Percentiles rank a stretch among this genome's conserved stretches.
Evolutionary conservation across 1,284 basidiomycete genomes (phyloP).

Genomic region (Apiotrichum siamense): DNA sequence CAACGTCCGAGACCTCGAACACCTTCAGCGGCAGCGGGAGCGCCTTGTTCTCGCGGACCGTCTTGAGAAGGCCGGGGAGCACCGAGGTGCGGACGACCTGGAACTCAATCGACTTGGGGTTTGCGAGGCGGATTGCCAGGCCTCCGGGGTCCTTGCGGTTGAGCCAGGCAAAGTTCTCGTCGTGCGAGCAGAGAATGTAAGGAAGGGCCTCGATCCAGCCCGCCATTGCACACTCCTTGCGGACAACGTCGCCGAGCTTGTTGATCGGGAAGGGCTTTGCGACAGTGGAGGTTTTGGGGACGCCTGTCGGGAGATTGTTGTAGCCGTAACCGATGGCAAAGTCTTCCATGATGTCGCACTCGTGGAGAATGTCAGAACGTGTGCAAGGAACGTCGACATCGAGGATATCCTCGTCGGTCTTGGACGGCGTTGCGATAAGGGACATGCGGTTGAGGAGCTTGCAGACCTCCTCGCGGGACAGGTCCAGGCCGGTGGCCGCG

Average conservation of each 20-base stretch:
- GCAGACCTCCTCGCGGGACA: slow-evolving; percentile 48
- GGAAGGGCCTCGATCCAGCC: slow-evolving; percentile 96
- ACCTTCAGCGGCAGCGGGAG: slow-evolving; percentile 86
- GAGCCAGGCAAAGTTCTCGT: slow-evolving; percentile 93
- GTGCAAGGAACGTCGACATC: slow-evolving; percentile 77
- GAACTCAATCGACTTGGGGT: slow-evolving; percentile 96
- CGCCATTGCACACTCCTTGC: slow-evolving; percentile 84
- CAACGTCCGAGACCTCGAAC: slow-evolving; percentile 92
- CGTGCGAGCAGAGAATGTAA: slow-evolving; percentile 94
- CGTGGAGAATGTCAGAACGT: slow-evolving; percentile 93
- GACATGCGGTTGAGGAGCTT: slow-evolving; percentile 43
- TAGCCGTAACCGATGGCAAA: slow-evolving; percentile 96
- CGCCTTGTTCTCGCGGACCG: slow-evolving; percentile 90
- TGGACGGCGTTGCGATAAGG: slow-evolving; percentile 51
- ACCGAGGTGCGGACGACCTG: slow-evolving; percentile 96
- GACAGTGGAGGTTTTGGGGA: slow-evolving; percentile 93
- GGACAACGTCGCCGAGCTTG: slow-evolving; percentile 81
- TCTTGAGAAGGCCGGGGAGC: slow-evolving; percentile 92
- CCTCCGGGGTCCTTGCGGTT: slow-evolving; percentile 77
- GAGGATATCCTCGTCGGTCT: slow-evolving; percentile 55
- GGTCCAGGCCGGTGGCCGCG: slow-evolving; percentile 80
- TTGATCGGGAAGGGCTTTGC: slow-evolving; percentile 87
- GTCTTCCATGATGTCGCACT: slow-evolving; percentile 98
- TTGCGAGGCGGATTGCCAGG: slow-evolving; percentile 82
- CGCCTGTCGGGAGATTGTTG: slow-evolving; percentile 87